Evolutionary conservation across 2,329 filamentous ascomycete genomes (phyloP), one percentile per base, ranked within the genome.

Genomic region (Elsinoe australis): DNA sequence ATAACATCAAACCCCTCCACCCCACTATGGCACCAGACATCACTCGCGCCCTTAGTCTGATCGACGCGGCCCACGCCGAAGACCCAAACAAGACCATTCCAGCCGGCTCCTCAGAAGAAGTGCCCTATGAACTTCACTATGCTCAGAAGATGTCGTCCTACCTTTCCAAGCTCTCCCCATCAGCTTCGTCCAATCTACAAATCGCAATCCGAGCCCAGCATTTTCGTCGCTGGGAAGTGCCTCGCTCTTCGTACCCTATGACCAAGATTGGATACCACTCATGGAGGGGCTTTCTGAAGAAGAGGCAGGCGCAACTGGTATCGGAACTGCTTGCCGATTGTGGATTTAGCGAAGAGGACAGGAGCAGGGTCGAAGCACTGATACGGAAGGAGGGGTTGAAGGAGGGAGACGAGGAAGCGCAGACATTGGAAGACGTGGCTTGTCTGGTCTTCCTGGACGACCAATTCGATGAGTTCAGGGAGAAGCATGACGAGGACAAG

Each of bases 381-480:
- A 82, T 94, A 47, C 73, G 84, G 52, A 94, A 94, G 67, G 85
- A 92, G 62, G 79, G 80, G 49, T 67, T 94, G 56, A 74, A 73
- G 59, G 67, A 69, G 47, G 70, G 72, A 51, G 75, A 80, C 50
- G 71, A 73, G 51, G 83, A 87, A 63, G 80, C 82, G 48, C 84
- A 90, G 70, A 73, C 78, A 5, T 71, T 94, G 53, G 87, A 94
- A 69, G 87, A 94, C 67, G 84, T 87, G 36, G 87, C 87, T 2
- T 94, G 87, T 61, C 67, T 94, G 49, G 87, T 94, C 21, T 94
- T 94, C 62, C 67, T 94, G 55, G 87, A 92, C 61, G 86, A 90
- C 61, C 85, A 92, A 61, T 84, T 94, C 54, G 87, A 89, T 58
- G 78, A 76, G 44, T 94, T 92, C 65, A 83, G 87, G 70, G 72